Evolutionary conservation across 164 flowering plant genomes (phyloP).

Genomic region (Macadamia tetraphylla): DNA sequence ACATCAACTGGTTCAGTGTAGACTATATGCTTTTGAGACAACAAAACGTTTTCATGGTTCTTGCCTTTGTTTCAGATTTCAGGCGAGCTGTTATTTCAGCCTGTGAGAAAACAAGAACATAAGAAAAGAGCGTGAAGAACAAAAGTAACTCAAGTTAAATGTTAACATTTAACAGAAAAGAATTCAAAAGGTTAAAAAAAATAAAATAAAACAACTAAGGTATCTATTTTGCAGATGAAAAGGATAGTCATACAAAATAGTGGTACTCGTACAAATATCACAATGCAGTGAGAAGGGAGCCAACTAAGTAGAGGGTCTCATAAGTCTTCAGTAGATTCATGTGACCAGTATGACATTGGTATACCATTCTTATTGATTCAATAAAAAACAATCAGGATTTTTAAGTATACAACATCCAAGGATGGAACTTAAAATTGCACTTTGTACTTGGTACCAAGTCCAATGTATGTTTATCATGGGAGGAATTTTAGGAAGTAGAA

Average conservation of each 20-base stretch:
- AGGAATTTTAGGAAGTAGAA: too few species aligned
- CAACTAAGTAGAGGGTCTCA: not conserved
- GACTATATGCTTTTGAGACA: constrained; percentile 87
- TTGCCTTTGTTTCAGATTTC: constrained; percentile 81
- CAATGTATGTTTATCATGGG: too few species aligned
- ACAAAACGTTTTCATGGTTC: constrained; percentile 59
- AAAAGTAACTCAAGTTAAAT: not conserved
- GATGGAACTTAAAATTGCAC: too few species aligned
- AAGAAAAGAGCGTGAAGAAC: not conserved
- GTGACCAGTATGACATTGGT: not conserved
- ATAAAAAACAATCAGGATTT: too few species aligned
- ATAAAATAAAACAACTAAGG: not conserved
- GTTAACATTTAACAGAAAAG: not conserved
- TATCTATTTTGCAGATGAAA: not conserved
- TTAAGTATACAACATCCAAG: too few species aligned
- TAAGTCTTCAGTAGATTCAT: not conserved
- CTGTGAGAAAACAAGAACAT: constrained; percentile 31
- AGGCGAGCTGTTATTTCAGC: constrained; percentile 67
- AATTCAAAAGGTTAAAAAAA: not conserved
- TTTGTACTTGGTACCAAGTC: too few species aligned
- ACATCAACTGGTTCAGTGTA: constrained; percentile 90
- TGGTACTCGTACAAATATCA: not conserved
- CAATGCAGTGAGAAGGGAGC: not conserved
- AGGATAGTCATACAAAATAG: not conserved
- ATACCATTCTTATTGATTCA: not conserved